Evolutionary conservation across 164 flowering plant genomes (phyloP).

Genomic region (Euptelea pleiosperma): DNA sequence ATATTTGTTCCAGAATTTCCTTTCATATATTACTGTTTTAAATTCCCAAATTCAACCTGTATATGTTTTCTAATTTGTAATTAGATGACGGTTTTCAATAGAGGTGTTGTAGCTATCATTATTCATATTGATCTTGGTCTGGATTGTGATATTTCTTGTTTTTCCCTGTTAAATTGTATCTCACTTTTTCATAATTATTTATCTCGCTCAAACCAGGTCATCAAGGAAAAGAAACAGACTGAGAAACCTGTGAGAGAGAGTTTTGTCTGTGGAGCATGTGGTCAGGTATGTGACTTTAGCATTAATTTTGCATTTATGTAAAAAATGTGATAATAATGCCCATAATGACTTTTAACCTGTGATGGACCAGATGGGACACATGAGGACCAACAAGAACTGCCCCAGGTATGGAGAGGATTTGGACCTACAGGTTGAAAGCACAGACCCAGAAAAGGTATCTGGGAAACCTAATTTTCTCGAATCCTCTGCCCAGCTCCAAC

Average conservation of each 20-base stretch:
- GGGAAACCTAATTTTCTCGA: conserved; percentile 44
- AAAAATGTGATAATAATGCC: background rate
- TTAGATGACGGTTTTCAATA: too few relatives aligned
- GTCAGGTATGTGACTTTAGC: conserved; percentile 56
- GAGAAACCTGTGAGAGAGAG: conserved; percentile 67
- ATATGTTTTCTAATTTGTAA: too few relatives aligned
- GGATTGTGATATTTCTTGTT: background rate
- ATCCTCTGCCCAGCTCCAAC: conserved; percentile 37
- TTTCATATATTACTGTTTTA: too few relatives aligned
- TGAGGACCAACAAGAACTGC: conserved; percentile 97
- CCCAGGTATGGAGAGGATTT: conserved; percentile 82
- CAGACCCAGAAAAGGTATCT: conserved; percentile 43
- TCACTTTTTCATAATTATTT: background rate
- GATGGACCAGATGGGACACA: conserved; percentile 76
- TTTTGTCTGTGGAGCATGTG: conserved; percentile 95
- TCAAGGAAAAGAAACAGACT: conserved; percentile 65
- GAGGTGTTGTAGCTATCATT: too few relatives aligned
- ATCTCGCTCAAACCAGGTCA: conserved; percentile 32
- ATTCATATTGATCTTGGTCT: too few relatives aligned
- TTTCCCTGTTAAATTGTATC: background rate
- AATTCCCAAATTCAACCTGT: too few relatives aligned
- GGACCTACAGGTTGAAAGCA: conserved; percentile 47
- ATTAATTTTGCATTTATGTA: background rate
- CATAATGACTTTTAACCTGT: conserved; percentile 6
- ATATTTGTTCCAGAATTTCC: too few relatives aligned